These are phyloP conservation scores for Cinchona pubescens DNA, from an alignment of 257 asterid genomes.

Conservation along the genomic window DNA sequence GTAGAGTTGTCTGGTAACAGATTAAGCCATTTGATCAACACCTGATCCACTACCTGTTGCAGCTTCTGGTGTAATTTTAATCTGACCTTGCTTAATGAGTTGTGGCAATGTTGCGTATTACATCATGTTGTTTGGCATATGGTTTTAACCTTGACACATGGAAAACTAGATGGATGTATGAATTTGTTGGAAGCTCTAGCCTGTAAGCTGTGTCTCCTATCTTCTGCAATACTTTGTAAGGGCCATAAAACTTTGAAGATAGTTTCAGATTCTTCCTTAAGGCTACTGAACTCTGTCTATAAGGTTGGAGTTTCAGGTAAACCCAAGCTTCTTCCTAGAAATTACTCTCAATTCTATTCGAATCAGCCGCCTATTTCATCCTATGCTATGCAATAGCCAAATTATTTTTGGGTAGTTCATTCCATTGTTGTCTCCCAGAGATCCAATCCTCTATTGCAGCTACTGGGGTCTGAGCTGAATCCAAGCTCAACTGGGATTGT, in stretches of 20 bases:
- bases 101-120: too few species aligned
- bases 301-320: not conserved
- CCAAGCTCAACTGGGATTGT: not conserved
- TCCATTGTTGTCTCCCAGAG: not conserved
- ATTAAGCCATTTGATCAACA: too few species aligned
- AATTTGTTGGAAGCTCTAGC: not conserved
- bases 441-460: not conserved
- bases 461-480: rapidly evolving
- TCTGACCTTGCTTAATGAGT: too few species aligned
- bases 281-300: not conserved
- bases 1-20: too few species aligned
- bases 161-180: not conserved
- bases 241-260: not conserved
- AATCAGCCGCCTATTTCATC: not conserved
- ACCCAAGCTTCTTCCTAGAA: not conserved
- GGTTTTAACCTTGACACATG: not conserved
- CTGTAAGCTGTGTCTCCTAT: not conserved
- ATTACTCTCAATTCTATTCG: not conserved
- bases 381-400: not conserved
- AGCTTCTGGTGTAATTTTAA: too few species aligned
- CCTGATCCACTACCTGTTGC: too few species aligned
- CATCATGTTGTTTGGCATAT: too few species aligned
- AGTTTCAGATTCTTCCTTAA: not conserved
- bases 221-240: not conserved
- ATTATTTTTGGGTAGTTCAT: not conserved